Base-by-base conservation (phyloP, 768 basidiomycete species). In the Leccinum broughii region DNA sequence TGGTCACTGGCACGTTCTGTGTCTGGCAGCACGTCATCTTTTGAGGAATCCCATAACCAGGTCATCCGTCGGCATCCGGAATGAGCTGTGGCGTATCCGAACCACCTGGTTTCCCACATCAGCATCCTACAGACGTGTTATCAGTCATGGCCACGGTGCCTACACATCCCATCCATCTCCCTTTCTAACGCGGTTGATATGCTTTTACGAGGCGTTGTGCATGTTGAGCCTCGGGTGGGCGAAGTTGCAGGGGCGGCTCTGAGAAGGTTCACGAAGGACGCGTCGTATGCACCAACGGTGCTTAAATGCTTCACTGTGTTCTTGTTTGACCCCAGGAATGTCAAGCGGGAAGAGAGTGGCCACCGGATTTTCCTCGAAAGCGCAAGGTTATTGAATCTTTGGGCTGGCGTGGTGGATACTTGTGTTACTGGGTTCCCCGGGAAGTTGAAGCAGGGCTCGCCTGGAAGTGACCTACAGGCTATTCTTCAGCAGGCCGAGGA, bases 131-230 rank as follows among this genome's bases (percentile, higher is more conserved):
- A 88, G 64, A 84, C 87, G 0, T 86, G 89, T 68, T 90, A 94
- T 72, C 87, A 89, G 61, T 83, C 90, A 6, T 90, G 93, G 86
- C 95, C 95, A 0, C 85, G 94, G 3, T 90, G 86, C 66, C 78
- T 94, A 48, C 84, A 87, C 68, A 74, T 80, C 3, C 77, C 81
- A 4, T 77, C 77, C 4, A 72, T 84, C 34, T 66, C 83, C 48
- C 71, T 89, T 52, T 69, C 79, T 11, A 87, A 89, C 48, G 83
- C 86, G 1, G 79, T 93, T 54, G 89, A 93, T 64, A 86, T 93
- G 80, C 82, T 95, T 26, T 78, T 95, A 51, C 83, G 86, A 35
- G 91, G 90, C 2, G 83, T 92, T n/a, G 80, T 92, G 26, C 94
- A 96, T 64, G 85, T 94, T 34, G 93, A 97, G 63, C 90, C 92